phyloP scores from a whole-genome alignment of 768 basidiomycete species.

The Mycena chlorophos region DNA sequence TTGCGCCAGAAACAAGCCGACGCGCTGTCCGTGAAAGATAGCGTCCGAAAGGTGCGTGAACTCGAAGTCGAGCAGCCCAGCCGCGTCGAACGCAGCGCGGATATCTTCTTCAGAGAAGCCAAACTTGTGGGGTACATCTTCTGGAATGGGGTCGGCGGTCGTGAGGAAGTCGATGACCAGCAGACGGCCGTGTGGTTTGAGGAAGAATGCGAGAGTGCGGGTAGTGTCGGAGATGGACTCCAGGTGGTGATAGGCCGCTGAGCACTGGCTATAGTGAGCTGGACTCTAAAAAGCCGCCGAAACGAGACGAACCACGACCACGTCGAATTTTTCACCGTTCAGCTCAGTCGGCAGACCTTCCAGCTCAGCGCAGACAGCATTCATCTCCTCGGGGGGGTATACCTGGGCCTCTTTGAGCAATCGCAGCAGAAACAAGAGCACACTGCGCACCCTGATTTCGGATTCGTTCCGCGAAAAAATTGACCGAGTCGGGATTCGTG shows the following conservation, averaged over 20 bases:
- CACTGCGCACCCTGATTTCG: constrained; percentile 44
- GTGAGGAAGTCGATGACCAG: constrained; percentile 55
- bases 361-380: constrained; percentile 54
- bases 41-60: constrained; percentile 38
- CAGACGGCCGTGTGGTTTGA: constrained; percentile 59
- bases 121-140: constrained; percentile 50
- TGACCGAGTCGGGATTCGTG: constrained; percentile 71
- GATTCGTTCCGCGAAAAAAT: constrained; percentile 60
- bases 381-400: constrained; percentile 66
- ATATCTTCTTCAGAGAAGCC: constrained; percentile 57
- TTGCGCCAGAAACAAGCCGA: constrained; percentile 57
- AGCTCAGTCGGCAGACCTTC: constrained; percentile 50
- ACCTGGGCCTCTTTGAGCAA: constrained; percentile 23
- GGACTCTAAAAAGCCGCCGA: not conserved
- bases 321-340: no score
- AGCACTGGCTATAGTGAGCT: constrained; percentile 46
- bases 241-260: constrained; percentile 64
- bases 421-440: not conserved
- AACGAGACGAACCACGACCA: constrained; percentile 60
- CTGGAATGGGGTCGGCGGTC: constrained; percentile 28
- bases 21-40: constrained; percentile 32
- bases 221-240: no score
- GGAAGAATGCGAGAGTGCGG: no score
- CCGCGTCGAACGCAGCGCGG: constrained; percentile 48
- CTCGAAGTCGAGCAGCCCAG: constrained; percentile 48